phyloP scores from a whole-genome alignment of 2,329 filamentous ascomycete species.

The Taxawa tesnikishii region DNA sequence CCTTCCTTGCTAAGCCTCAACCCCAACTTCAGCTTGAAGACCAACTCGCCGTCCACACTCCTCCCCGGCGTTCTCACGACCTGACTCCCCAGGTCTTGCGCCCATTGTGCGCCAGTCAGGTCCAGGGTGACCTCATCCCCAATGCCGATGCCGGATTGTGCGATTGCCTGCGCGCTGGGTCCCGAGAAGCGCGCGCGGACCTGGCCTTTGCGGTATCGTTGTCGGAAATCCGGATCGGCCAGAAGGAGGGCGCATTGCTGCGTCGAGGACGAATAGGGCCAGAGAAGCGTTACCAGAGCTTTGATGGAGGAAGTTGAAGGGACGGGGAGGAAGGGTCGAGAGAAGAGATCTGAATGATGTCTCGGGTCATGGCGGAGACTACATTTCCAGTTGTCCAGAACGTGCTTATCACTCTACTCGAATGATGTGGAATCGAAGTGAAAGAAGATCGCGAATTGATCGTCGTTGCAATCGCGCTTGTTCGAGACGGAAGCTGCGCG shows the following conservation, averaged over 20 bases:
- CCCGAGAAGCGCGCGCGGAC: slow-evolving; percentile 66
- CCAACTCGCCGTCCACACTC: slow-evolving; percentile 45
- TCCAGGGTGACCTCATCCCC: slow-evolving; percentile 63
- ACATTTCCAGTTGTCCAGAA: too few relatives aligned
- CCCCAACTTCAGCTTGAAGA: slow-evolving; percentile 28
- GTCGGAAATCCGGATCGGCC: slow-evolving; percentile 71
- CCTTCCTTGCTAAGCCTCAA: slow-evolving; percentile 18
- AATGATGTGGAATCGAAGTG: too few relatives aligned
- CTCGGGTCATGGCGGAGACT: too few relatives aligned
- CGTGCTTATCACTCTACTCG: too few relatives aligned
- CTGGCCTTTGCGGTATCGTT: slow-evolving; percentile 66
- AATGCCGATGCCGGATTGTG: slow-evolving; percentile 56
- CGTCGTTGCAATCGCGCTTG: too few relatives aligned
- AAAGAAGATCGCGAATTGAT: too few relatives aligned
- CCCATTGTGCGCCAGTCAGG: slow-evolving; percentile 57
- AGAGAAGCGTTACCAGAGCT: slow-evolving; percentile 71
- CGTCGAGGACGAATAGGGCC: slow-evolving; percentile 77
- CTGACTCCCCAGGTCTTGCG: slow-evolving; percentile 40
- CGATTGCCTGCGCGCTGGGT: slow-evolving; percentile 55
- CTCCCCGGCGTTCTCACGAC: slow-evolving; percentile 41
- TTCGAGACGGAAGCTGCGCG: too few relatives aligned
- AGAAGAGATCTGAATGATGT: too few relatives aligned
- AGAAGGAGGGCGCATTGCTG: slow-evolving; percentile 66
- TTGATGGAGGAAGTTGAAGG: slow-evolving; percentile 32
- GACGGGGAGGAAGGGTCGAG: slow-evolving; percentile 14